Percentiles rank a stretch among this genome's conserved stretches.
Evolutionary conservation across 139 green algal species (phyloP).

Genomic region (Tetraselmis striata): DNA sequence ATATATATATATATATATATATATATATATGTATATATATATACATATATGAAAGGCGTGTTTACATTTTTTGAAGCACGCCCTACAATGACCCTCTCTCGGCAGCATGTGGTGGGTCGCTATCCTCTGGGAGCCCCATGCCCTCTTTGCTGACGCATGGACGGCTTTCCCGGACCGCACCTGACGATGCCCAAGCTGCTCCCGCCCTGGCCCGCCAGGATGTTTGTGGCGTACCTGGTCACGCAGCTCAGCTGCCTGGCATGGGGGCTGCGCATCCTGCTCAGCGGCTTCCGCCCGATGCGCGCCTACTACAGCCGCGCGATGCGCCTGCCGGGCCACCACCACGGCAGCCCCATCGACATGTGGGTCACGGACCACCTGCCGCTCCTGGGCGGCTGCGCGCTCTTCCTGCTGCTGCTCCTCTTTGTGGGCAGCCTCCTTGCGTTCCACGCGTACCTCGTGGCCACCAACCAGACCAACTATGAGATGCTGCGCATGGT

Average conservation of each 20-base stretch:
- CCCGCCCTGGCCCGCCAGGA: background rate
- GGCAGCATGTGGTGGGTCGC: too few relatives aligned
- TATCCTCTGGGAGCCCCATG: too few relatives aligned
- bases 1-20: too few relatives aligned
- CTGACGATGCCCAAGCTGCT: too few relatives aligned
- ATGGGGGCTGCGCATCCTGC: background rate
- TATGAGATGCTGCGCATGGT: background rate
- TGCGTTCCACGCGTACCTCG: background rate
- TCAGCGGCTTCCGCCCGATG: background rate
- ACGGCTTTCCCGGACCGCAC: too few relatives aligned
- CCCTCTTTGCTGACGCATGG: too few relatives aligned
- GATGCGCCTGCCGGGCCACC: background rate
- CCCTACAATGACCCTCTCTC: too few relatives aligned
- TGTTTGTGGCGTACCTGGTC: background rate
- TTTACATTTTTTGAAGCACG: too few relatives aligned
- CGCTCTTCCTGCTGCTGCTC: background rate
- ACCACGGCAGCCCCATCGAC: background rate
- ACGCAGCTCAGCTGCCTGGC: background rate
- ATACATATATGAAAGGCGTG: too few relatives aligned
- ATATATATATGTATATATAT: too few relatives aligned
- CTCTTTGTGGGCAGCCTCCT: background rate
- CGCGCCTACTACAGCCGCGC: background rate
- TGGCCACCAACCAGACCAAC: background rate
- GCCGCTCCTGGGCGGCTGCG: background rate
- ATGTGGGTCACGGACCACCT: background rate